phyloP scores from a whole-genome alignment of 1,139 yeast genomes.

The Magnusiomyces paraingens region DNA sequence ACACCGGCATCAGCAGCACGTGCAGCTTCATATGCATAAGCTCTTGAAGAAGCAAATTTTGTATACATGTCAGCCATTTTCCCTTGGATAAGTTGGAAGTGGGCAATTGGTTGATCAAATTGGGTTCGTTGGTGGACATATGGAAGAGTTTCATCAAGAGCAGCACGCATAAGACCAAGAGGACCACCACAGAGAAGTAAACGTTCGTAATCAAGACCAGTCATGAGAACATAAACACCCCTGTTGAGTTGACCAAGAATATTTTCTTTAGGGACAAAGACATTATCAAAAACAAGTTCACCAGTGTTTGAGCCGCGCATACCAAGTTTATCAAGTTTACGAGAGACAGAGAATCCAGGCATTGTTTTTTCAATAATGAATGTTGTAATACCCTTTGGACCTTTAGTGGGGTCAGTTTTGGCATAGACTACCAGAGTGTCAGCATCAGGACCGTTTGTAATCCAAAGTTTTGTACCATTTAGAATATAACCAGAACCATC shows the following conservation, averaged over 20 bases:
- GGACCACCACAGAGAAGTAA: constrained; percentile 34
- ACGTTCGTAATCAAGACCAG: constrained; percentile 31
- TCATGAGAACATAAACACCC: constrained; percentile 33
- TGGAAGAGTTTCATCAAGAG: constrained; percentile 32
- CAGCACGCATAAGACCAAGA: constrained; percentile 31
- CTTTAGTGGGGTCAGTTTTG: constrained; percentile 32
- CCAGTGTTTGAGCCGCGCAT: constrained; percentile 35
- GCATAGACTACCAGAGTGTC: constrained; percentile 32
- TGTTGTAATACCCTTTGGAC: constrained; percentile 31
- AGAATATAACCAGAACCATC: constrained; percentile 31
- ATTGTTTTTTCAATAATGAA: constrained; percentile 30
- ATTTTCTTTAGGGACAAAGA: constrained; percentile 32
- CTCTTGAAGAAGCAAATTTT: constrained; percentile 30
- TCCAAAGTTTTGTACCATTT: constrained; percentile 36
- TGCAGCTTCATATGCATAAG: constrained; percentile 29
- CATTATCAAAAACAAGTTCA: constrained; percentile 31
- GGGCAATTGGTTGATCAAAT: constrained; percentile 32
- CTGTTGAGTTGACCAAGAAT: constrained; percentile 28
- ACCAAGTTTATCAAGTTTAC: constrained; percentile 33
- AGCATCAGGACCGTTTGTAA: constrained; percentile 35
- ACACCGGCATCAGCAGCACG: constrained; percentile 27
- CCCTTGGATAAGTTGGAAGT: constrained; percentile 32
- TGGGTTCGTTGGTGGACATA: constrained; percentile 32
- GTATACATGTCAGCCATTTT: constrained; percentile 34
- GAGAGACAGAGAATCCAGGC: constrained; percentile 29